phyloP scores from a whole-genome alignment of 2,329 filamentous ascomycete species.

The Scytalidium lignicola region DNA sequence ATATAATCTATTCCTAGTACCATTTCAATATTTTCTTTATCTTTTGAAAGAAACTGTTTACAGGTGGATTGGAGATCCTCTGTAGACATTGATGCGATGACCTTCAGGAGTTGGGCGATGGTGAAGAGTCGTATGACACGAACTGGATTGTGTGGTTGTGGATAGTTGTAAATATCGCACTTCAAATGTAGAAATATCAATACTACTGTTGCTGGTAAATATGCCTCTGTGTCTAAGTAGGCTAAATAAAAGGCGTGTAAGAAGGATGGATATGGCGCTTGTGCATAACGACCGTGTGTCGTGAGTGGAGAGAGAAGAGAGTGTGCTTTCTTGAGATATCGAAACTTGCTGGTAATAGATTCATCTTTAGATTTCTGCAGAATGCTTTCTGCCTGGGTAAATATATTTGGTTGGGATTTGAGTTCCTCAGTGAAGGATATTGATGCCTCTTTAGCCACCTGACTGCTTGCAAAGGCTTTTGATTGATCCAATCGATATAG shows the following conservation, averaged over 20 bases:
- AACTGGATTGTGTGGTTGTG: constrained; percentile 44
- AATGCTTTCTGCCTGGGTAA: not conserved
- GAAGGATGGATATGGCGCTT: constrained; percentile 25
- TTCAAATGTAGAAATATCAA: constrained; percentile 26
- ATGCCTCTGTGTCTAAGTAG: constrained; percentile 39
- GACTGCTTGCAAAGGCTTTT: not conserved
- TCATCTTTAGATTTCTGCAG: not conserved
- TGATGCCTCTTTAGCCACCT: not conserved
- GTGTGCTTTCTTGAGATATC: not conserved
- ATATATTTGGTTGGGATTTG: not conserved
- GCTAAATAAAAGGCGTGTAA: constrained; percentile 38
- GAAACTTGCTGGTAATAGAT: not conserved
- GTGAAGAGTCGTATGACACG: constrained; percentile 47
- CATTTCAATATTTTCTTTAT: constrained; percentile 17
- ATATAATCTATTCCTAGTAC: constrained; percentile 46
- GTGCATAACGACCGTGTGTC: not conserved
- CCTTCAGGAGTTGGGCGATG: constrained; percentile 46
- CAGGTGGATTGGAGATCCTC: constrained; percentile 19
- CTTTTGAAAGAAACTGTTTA: constrained; percentile 17
- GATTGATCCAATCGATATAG: not conserved
- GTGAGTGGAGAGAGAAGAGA: not conserved
- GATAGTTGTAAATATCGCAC: constrained; percentile 45
- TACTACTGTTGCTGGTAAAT: constrained; percentile 42
- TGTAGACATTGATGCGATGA: constrained; percentile 37
- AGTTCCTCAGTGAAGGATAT: not conserved